Percentiles rank a stretch among this genome's conserved stretches.
These are phyloP conservation scores for Aspergillus brasiliensis DNA, from an alignment of 2,329 filamentous ascomycete species.

Conservation along the genomic window DNA sequence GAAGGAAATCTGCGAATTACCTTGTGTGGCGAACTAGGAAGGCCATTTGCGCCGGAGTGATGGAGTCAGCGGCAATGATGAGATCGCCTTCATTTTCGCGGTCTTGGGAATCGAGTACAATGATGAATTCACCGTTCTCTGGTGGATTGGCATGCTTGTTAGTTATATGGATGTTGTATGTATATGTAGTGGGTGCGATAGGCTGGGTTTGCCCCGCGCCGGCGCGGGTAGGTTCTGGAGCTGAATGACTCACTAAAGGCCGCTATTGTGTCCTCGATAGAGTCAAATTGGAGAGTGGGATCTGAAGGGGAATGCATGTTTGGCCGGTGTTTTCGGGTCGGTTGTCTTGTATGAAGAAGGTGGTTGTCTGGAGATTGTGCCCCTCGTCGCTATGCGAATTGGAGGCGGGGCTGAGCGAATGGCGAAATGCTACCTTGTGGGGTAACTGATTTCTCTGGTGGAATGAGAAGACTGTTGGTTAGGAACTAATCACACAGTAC, in stretches of 20 bases:
- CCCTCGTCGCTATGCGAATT: slow-evolving; percentile 24
- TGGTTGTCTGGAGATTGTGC: slow-evolving; percentile 15
- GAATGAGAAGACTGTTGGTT: not conserved
- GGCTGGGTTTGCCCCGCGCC: not conserved
- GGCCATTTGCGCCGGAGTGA: slow-evolving; percentile 88
- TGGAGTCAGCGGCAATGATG: slow-evolving; percentile 83
- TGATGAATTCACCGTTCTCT: slow-evolving; percentile 87
- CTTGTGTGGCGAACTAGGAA: slow-evolving; percentile 91
- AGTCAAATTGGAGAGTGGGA: slow-evolving; percentile 39
- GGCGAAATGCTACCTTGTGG: not conserved
- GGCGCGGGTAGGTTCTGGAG: not conserved
- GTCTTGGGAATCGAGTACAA: slow-evolving; percentile 87
- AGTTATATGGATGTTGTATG: slow-evolving; percentile 1
- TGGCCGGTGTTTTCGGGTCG: slow-evolving; percentile 1
- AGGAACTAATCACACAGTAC: not conserved
- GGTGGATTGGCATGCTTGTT: slow-evolving; percentile 11
- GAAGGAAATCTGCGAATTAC: slow-evolving; percentile 26
- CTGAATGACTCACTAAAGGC: slow-evolving; percentile 42
- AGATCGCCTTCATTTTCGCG: slow-evolving; percentile 99
- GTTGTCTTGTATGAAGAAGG: not conserved
- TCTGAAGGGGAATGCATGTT: slow-evolving; percentile 40
- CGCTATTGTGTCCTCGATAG: slow-evolving; percentile 45
- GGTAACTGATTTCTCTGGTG: not conserved
- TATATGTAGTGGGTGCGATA: not conserved
- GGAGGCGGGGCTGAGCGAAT: slow-evolving; percentile 14